These are phyloP conservation scores for Cyclotella baltica DNA, from an alignment of 108 stramenopile genomes.

Conservation along the genomic window DNA sequence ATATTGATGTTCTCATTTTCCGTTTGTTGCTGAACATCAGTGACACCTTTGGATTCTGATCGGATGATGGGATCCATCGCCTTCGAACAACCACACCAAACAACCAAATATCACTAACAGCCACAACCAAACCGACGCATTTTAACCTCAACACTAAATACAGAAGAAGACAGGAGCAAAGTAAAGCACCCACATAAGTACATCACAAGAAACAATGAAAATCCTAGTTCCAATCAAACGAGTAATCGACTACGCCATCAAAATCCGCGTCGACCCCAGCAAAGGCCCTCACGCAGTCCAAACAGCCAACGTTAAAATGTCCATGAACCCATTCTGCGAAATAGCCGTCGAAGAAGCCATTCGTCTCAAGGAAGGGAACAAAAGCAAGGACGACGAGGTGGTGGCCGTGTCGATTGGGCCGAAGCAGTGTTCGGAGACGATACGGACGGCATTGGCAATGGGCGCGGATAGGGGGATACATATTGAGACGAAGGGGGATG, in stretches of 20 bases:
- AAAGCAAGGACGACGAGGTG: slow-evolving; percentile 86
- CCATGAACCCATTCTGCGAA: slow-evolving; percentile 99
- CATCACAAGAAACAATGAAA: slow-evolving; percentile 34
- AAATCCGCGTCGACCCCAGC: slow-evolving; percentile 95
- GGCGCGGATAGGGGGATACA: slow-evolving; percentile 94
- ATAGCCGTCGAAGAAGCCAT: slow-evolving; percentile 98
- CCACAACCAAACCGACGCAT: neutral
- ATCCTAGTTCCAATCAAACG: slow-evolving; percentile 98
- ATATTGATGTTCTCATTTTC: no score
- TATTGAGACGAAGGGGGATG: slow-evolving; percentile 82
- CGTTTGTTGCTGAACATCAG: no score
- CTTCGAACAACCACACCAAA: no score
- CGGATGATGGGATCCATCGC: no score
- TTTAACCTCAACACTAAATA: neutral
- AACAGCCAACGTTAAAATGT: slow-evolving; percentile 98
- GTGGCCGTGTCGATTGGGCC: slow-evolving; percentile 97
- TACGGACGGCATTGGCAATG: slow-evolving; percentile 94
- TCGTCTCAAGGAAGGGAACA: slow-evolving; percentile 88
- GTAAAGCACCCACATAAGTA: neutral
- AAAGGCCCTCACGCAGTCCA: slow-evolving; percentile 83
- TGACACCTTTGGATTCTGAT: no score
- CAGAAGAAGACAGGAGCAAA: no score
- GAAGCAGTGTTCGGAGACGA: slow-evolving; percentile 95
- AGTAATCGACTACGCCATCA: slow-evolving; percentile 99
- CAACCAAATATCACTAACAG: no score